A percentile compares a stretch with the other conserved stretches of the same genome.
Evolutionary conservation across 768 basidiomycete species (phyloP).

Genomic region (Scleroderma bovista): DNA sequence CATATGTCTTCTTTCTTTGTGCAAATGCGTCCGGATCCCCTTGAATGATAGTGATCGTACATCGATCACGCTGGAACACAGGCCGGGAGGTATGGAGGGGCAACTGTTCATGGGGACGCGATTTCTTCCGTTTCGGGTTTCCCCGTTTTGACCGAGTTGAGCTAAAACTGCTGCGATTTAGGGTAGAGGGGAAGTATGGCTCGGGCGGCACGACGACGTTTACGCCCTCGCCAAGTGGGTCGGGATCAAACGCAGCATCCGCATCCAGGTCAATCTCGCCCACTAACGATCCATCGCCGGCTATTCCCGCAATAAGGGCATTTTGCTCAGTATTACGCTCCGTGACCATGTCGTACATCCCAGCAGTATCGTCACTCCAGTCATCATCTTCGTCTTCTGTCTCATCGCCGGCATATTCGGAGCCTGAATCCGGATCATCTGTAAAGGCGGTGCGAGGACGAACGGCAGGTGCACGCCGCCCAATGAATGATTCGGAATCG

Average conservation of each 20-base stretch:
- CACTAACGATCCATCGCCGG: slow-evolving; percentile 6
- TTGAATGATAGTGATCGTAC: slow-evolving; percentile 84
- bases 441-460: slow-evolving; percentile 60
- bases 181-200: slow-evolving; percentile 73
- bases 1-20: slow-evolving; percentile 61
- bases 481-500: slow-evolving; percentile 38
- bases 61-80: slow-evolving; percentile 84
- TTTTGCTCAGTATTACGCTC: slow-evolving; percentile 87
- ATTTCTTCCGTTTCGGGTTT: slow-evolving; percentile 53
- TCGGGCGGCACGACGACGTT: slow-evolving; percentile 83
- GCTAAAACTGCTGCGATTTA: slow-evolving; percentile 48
- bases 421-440: slow-evolving; percentile 58
- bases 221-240: slow-evolving; percentile 88
- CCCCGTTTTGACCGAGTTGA: slow-evolving; percentile 28
- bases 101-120: slow-evolving; percentile 57
- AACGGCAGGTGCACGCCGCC: slow-evolving; percentile 34
- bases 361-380: slow-evolving; percentile 52
- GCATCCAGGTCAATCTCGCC: slow-evolving; percentile 36
- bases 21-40: slow-evolving; percentile 66
- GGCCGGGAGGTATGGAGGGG: slow-evolving; percentile 70
- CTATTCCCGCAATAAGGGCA: slow-evolving; percentile 41
- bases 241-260: slow-evolving; percentile 56
- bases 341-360: slow-evolving; percentile 69
- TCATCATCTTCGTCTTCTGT: slow-evolving; percentile 55
- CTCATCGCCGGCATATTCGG: slow-evolving; percentile 46